Conservation (phyloP, 495 filamentous ascomycete genomes). For the Rhizodiscina lignyota region DNA sequence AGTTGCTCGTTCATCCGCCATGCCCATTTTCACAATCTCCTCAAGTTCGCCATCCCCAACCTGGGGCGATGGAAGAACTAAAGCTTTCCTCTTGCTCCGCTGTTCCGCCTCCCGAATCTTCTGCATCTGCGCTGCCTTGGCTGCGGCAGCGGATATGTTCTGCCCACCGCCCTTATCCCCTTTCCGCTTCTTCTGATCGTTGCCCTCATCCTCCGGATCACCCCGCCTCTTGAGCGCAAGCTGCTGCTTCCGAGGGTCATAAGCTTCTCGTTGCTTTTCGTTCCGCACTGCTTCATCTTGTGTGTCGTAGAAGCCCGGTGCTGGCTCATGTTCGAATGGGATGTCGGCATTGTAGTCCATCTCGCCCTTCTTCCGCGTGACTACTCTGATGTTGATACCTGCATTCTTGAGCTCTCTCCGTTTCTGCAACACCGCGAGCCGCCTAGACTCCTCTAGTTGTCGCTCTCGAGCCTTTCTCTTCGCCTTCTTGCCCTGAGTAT, state of each 20-base stretch:
- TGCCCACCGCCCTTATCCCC: constrained; percentile 69
- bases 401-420: constrained; percentile 91
- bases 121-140: constrained; percentile 89
- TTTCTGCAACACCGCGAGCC: constrained; percentile 83
- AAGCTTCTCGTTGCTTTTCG: constrained; percentile 72
- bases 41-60: constrained; percentile 86
- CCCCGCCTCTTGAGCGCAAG: constrained; percentile 91
- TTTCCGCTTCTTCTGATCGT: constrained; percentile 72
- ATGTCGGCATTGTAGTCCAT: constrained; percentile 99
- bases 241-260: constrained; percentile 89
- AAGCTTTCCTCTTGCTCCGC: constrained; percentile 70
- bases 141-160: constrained; percentile 67
- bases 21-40: constrained; percentile 97
- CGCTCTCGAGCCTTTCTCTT: constrained; percentile 94
- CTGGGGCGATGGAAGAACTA: constrained; percentile 74
- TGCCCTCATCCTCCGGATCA: constrained; percentile 61
- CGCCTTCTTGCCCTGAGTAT: constrained; percentile 97
- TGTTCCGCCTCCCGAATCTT: constrained; percentile 93
- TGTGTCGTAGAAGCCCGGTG: constrained; percentile 88
- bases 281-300: constrained; percentile 62
- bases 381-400: constrained; percentile 94
- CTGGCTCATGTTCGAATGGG: constrained; percentile 85
- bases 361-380: constrained; percentile 80
- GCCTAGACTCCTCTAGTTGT: constrained; percentile 84
- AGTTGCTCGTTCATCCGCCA: constrained; percentile 82